Conservation (phyloP, 345 rosid genomes). For the Salix purpurea region DNA sequence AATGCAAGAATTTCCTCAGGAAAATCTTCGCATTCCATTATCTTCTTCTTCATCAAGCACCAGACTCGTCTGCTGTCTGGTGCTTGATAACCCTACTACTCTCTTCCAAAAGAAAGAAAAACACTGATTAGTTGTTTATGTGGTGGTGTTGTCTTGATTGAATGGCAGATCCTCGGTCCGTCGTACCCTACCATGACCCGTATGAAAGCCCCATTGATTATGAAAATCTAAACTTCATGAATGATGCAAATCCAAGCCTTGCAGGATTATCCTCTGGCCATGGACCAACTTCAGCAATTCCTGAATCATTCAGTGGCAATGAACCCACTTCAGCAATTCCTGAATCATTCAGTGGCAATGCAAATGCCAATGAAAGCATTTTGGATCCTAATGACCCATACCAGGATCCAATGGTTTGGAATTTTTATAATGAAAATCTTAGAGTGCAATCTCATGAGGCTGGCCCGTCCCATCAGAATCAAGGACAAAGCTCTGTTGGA, state of each 20-base stretch:
- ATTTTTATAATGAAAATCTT: neutral
- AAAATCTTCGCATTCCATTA: neutral
- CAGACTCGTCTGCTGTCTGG: slow-evolving; percentile 9
- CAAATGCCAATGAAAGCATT: neutral
- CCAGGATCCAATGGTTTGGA: slow-evolving; percentile 29
- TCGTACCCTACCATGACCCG: slow-evolving; percentile 35
- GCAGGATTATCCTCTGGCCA: slow-evolving; percentile 9
- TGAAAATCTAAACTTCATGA: slow-evolving; percentile 15
- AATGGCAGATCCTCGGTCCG: slow-evolving; percentile 34
- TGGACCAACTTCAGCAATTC: neutral
- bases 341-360: neutral
- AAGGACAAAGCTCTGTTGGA: neutral
- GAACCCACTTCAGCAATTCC: neutral
- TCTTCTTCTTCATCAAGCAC: slow-evolving; percentile 23
- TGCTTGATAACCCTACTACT: slow-evolving; percentile 7
- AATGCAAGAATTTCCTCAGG: neutral
- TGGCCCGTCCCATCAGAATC: slow-evolving; percentile 3
- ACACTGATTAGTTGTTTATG: too few species aligned
- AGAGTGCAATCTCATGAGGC: slow-evolving; percentile 2
- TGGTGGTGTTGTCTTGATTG: too few species aligned
- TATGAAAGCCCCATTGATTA: slow-evolving; percentile 11
- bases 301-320: neutral
- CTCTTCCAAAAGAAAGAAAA: slow-evolving; percentile 1
- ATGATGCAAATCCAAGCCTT: slow-evolving; percentile 11
- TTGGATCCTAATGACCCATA: slow-evolving; percentile 9